Evolutionary conservation across 306 rosid species (phyloP).

Genomic region (Dryas alaskensis): DNA sequence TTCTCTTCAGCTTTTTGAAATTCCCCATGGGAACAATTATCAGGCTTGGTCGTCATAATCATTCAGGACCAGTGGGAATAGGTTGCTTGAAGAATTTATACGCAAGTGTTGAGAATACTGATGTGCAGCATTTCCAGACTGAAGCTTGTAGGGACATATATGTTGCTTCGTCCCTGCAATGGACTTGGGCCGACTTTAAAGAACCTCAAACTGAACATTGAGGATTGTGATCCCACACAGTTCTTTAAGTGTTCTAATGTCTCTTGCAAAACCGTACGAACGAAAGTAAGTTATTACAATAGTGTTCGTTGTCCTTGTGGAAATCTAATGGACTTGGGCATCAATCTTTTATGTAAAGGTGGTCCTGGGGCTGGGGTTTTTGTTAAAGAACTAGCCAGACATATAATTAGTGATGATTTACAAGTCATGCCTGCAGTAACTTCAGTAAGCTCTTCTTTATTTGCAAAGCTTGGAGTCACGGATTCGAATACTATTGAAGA

Average conservation of each 20-base stretch:
- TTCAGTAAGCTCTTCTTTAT: no score
- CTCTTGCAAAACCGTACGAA: no score
- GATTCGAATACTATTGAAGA: not conserved
- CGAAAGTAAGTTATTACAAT: not conserved
- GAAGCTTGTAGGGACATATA: not conserved
- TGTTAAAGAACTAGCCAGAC: not conserved
- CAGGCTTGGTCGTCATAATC: not conserved
- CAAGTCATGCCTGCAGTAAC: not conserved
- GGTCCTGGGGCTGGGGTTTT: not conserved
- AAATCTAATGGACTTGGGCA: not conserved
- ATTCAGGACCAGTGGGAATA: not conserved
- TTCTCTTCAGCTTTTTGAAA: conserved; percentile 10
- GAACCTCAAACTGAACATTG: not conserved
- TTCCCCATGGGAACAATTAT: not conserved
- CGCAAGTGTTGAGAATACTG: not conserved
- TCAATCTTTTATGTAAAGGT: not conserved
- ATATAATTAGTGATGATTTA: not conserved
- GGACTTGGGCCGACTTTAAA: no score
- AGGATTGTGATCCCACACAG: no score
- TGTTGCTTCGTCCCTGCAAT: not conserved
- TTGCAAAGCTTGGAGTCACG: not conserved
- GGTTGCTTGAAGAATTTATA: conserved; percentile 1
- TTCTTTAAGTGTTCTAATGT: not conserved
- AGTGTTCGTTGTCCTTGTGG: not conserved
- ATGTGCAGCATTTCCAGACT: accelerated